Evolutionary conservation across 768 basidiomycete genomes (phyloP).

Genomic region (Clathrus columnatus): DNA sequence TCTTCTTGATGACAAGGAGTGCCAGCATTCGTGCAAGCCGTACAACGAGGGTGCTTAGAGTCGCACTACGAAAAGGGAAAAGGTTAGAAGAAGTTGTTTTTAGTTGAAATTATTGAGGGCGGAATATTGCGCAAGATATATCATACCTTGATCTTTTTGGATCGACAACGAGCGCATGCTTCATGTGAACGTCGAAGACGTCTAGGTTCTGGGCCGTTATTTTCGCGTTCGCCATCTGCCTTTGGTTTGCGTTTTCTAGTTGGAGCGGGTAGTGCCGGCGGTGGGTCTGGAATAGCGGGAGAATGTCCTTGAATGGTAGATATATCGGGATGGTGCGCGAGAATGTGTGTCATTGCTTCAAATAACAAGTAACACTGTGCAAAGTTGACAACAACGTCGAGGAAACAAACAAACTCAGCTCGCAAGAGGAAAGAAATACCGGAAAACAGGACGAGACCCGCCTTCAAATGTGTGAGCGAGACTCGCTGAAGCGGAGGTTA

Average conservation of each 20-base stretch:
- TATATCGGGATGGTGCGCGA: conserved; percentile 8
- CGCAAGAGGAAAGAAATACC: conserved; percentile 1
- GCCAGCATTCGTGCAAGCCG: conserved; percentile 74
- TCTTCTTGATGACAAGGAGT: conserved; percentile 82
- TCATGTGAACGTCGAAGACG: conserved; percentile 83
- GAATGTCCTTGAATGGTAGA: conserved; percentile 7
- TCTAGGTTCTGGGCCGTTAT: conserved; percentile 59
- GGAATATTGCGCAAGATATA: conserved; percentile 47
- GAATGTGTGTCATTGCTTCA: conserved; percentile 10
- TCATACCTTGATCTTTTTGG: conserved; percentile 90
- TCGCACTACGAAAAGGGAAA: conserved; percentile 55
- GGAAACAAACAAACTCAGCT: background rate
- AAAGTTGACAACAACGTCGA: background rate
- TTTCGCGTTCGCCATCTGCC: conserved; percentile 43
- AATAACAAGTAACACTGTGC: background rate
- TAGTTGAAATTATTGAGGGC: conserved; percentile 22
- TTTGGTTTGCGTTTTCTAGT: conserved; percentile 47
- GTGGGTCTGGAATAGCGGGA: conserved; percentile 5
- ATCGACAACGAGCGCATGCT: conserved; percentile 87
- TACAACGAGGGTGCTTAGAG: conserved; percentile 82
- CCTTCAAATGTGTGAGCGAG: background rate
- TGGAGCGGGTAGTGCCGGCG: conserved; percentile 17
- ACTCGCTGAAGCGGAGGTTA: conserved; percentile 4
- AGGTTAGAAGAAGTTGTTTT: conserved; percentile 23
- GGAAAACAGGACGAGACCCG: background rate